Base-by-base conservation (phyloP, 2,329 filamentous ascomycete genomes). In the Trichoderma pleuroti region DNA sequence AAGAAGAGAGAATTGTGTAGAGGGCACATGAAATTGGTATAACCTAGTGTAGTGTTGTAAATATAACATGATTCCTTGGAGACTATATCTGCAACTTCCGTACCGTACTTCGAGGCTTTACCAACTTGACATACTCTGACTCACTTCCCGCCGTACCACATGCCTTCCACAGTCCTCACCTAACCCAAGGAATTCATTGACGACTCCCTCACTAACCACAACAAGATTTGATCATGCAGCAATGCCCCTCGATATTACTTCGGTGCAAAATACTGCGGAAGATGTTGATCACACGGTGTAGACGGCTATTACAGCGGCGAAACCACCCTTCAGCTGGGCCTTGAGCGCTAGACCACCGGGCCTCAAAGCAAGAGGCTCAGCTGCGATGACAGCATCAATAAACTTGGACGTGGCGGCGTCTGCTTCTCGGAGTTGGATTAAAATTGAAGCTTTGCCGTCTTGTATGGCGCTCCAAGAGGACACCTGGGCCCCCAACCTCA, bases 151-250 rank as follows among this genome's bases (percentile, higher is more conserved):
- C 46, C 21, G 21, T n/a, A 52, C 46, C 46, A 14, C 46, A 52
- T 49, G 1, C 46, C n/a, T 49, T 49, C 46, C 5, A 49, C 21
- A 49, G 46, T 14, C n/a, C 46, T 21, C n/a, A 12, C n/a, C 11
- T 0, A 49, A 8, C n/a, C 10, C n/a, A 2, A 1, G 46, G 24
- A 14, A 49, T 0, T 24, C n/a, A 1, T 49, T 49, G 9, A 12
- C 46, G 46, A 49, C n/a, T 2, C 12, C 46, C 11, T 24, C n/a
- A 24, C n/a, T 7, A 49, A 14, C n/a, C 21, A 49, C 46, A 49
- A 14, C n/a, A 49, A 49, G 2, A 49, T 49, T 49, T 2, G 46
- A 49, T 14, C 10, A 21, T 24, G 11, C 46, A 12, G 11, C 0
- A 49, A 49, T 49, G 11, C 46, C 11, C 46, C n/a, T 11, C 21